These are phyloP conservation scores for Arabidopsis hybrid DNA, from an alignment of 441 rosid genomes.

Conservation along the genomic window DNA sequence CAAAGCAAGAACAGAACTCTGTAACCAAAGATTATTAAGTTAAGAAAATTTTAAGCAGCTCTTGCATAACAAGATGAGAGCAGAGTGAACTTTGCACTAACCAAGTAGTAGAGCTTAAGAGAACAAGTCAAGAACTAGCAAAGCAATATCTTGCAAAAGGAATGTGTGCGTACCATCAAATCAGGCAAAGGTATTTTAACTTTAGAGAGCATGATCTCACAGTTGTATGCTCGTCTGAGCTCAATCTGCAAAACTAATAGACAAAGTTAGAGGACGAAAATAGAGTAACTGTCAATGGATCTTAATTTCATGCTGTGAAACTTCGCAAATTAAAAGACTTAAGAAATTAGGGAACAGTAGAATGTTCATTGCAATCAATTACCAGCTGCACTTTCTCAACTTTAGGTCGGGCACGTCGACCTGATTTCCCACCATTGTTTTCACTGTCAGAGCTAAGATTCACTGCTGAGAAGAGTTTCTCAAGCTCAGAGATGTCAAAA, in stretches of 20 bases:
- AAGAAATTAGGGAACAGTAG: slow-evolving; percentile 8
- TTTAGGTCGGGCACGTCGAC: slow-evolving; percentile 64
- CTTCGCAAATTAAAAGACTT: not conserved
- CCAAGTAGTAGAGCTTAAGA: not conserved
- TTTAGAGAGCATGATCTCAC: slow-evolving; percentile 98
- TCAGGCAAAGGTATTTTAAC: slow-evolving; percentile 93
- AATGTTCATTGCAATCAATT: slow-evolving; percentile 47
- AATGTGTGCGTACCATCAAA: slow-evolving; percentile 69
- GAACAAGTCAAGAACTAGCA: slow-evolving; percentile 5
- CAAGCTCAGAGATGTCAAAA: slow-evolving; percentile 90
- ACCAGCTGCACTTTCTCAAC: slow-evolving; percentile 95
- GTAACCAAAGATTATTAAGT: slow-evolving; percentile 45
- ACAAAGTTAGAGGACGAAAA: slow-evolving; percentile 40
- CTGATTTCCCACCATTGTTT: slow-evolving; percentile 55
- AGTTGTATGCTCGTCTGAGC: slow-evolving; percentile 94
- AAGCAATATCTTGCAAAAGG: slow-evolving; percentile 20
- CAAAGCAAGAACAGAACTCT: slow-evolving; percentile 85
- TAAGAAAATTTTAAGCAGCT: slow-evolving; percentile 36
- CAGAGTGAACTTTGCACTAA: slow-evolving; percentile 24
- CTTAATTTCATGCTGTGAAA: slow-evolving; percentile 26
- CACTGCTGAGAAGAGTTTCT: slow-evolving; percentile 84
- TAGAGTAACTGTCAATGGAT: slow-evolving; percentile 25
- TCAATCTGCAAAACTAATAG: slow-evolving; percentile 79
- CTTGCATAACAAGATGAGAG: slow-evolving; percentile 34
- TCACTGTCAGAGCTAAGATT: slow-evolving; percentile 60